Conservation (phyloP, 2,329 filamentous ascomycete species). For the Lecanicillium sp. region DNA sequence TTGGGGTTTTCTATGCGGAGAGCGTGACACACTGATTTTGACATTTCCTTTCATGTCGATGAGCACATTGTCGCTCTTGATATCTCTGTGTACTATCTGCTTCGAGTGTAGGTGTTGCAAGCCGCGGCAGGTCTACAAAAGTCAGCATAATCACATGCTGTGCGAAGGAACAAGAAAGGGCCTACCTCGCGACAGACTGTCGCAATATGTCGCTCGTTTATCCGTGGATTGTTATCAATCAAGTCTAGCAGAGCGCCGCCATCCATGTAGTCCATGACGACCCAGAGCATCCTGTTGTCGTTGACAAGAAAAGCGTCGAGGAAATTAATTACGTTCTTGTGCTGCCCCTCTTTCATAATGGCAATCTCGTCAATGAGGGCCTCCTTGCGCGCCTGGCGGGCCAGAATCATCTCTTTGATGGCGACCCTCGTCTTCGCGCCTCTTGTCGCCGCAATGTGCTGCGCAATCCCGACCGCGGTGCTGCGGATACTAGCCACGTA, state of each 20-base stretch:
- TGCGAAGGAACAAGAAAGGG: no score
- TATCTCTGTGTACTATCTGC: constrained; percentile 97
- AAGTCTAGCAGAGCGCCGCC: constrained; percentile 95
- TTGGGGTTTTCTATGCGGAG: background rate
- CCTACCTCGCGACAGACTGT: constrained; percentile 93
- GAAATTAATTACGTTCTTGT: constrained; percentile 98
- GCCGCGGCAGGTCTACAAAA: constrained; percentile 78
- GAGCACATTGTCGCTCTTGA: constrained; percentile 98
- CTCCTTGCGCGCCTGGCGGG: constrained; percentile 94
- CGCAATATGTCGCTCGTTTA: constrained; percentile 94
- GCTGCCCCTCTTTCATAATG: constrained; percentile 98
- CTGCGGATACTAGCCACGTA: constrained; percentile 96
- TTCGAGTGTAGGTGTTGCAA: constrained; percentile 90
- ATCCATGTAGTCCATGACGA: constrained; percentile 99
- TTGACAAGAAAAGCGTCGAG: constrained; percentile 94
- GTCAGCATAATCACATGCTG: constrained; percentile 18
- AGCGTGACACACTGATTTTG: constrained; percentile 90
- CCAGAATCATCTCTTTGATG: constrained; percentile 99
- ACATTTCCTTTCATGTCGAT: constrained; percentile 90
- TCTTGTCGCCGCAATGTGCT: constrained; percentile 70
- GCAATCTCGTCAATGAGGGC: constrained; percentile 99
- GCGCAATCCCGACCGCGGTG: constrained; percentile 73
- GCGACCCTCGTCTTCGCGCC: constrained; percentile 84
- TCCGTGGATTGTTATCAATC: constrained; percentile 92
- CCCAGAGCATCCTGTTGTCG: constrained; percentile 93